These are phyloP conservation scores for Porcisia deanei DNA, from an alignment of 208 protist species.

Conservation along the genomic window DNA sequence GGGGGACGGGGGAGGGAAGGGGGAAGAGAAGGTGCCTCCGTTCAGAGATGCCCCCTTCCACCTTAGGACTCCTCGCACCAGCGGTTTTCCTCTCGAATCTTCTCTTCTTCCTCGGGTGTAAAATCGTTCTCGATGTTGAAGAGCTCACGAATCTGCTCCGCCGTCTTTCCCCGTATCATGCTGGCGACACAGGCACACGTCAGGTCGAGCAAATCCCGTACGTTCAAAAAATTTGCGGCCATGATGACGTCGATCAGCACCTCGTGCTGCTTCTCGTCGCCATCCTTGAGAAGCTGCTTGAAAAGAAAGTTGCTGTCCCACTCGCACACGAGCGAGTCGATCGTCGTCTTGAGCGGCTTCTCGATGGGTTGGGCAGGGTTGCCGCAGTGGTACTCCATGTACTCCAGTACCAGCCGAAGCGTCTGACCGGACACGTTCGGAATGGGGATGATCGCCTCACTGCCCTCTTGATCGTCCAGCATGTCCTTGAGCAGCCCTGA, in stretches of 20 bases:
- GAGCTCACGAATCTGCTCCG: conserved; percentile 92
- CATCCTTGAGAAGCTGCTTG: conserved; percentile 78
- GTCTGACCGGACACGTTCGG: conserved; percentile 91
- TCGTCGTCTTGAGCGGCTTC: conserved; percentile 86
- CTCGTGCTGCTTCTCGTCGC: conserved; percentile 85
- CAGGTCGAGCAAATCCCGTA: conserved; percentile 93
- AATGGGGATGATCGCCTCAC: conserved; percentile 88
- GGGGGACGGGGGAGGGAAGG: background rate
- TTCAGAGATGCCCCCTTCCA: background rate
- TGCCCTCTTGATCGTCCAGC: conserved; percentile 83
- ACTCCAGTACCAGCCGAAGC: conserved; percentile 91
- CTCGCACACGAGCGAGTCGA: conserved; percentile 83
- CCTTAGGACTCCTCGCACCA: conserved; percentile 85
- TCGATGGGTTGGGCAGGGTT: conserved; percentile 83
- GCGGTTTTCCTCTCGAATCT: conserved; percentile 86
- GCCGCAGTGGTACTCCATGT: conserved; percentile 93
- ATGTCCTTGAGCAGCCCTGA: conserved; percentile 91
- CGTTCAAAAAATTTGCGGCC: conserved; percentile 95
- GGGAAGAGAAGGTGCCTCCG: too few species aligned
- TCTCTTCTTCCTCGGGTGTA: conserved; percentile 94
- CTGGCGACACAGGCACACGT: conserved; percentile 93
- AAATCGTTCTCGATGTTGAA: conserved; percentile 98
- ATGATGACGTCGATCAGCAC: conserved; percentile 94
- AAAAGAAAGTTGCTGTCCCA: conserved; percentile 91
- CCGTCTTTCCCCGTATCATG: conserved; percentile 94